These are phyloP conservation scores for Pseudogymnoascus sp. DNA, from an alignment of 2,329 filamentous ascomycete species.

Conservation along the genomic window DNA sequence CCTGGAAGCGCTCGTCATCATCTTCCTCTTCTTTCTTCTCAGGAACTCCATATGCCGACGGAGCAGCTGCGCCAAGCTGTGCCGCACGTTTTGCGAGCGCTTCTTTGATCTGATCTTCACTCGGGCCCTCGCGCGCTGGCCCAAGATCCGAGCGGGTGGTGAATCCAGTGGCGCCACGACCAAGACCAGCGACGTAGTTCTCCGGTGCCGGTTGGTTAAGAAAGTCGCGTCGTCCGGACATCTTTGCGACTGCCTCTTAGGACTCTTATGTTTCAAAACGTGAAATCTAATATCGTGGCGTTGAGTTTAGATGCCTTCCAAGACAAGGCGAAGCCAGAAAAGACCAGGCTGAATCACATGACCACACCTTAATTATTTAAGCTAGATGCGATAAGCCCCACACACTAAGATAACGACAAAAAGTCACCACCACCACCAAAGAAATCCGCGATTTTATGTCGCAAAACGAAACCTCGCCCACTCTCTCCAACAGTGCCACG, in stretches of 20 bases:
- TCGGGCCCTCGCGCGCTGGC: slow-evolving; percentile 87
- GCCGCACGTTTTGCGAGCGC: slow-evolving; percentile 89
- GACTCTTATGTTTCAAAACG: not conserved
- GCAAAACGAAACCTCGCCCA: not conserved
- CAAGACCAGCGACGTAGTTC: slow-evolving; percentile 91
- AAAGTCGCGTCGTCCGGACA: slow-evolving; percentile 63
- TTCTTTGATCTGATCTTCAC: slow-evolving; percentile 97
- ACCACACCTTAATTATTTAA: not conserved
- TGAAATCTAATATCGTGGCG: not conserved
- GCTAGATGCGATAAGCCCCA: slow-evolving; percentile 3
- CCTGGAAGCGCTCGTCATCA: slow-evolving; percentile 77
- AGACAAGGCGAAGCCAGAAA: not conserved
- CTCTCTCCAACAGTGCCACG: not conserved
- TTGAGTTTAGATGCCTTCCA: not conserved
- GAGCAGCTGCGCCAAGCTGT: slow-evolving; percentile 63
- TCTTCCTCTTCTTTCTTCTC: slow-evolving; percentile 55
- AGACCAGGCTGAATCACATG: slow-evolving; percentile 10
- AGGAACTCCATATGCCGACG: slow-evolving; percentile 59
- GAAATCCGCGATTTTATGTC: slow-evolving; percentile 3
- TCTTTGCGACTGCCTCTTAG: slow-evolving; percentile 15
- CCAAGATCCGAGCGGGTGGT: slow-evolving; percentile 95
- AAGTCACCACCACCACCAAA: slow-evolving; percentile 8
- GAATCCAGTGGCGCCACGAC: slow-evolving; percentile 95
- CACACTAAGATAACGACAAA: slow-evolving; percentile 11
- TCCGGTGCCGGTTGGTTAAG: slow-evolving; percentile 76